Conservation (phyloP, 352 stramenopile genomes). For the Saprolegnia diclina region DNA sequence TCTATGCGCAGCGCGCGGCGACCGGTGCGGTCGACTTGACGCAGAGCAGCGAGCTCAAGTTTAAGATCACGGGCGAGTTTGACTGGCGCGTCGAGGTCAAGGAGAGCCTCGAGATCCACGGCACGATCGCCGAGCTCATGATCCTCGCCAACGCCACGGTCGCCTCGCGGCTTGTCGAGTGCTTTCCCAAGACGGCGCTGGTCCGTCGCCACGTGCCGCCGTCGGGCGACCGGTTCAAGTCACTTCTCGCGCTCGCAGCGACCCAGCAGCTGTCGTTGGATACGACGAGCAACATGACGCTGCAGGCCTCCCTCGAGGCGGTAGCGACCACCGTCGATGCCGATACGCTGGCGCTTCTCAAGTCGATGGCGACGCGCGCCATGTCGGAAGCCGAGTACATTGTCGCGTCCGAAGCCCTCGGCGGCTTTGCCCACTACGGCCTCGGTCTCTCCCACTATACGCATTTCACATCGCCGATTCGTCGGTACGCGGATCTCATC, state of each 20-base stretch:
- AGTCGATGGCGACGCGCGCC: conserved; percentile 89
- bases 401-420: conserved; percentile 57
- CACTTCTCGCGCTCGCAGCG: conserved; percentile 67
- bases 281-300: conserved; percentile 70
- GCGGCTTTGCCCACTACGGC: conserved; percentile 77
- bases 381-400: conserved; percentile 95
- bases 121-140: conserved; percentile 91
- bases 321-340: conserved; percentile 57
- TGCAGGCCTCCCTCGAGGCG: conserved; percentile 64
- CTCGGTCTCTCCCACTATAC: conserved; percentile 87
- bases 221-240: conserved; percentile 62
- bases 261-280: conserved; percentile 68
- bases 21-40: conserved; percentile 74
- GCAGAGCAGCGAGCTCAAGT: conserved; percentile 77
- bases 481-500: conserved; percentile 86
- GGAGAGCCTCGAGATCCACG: conserved; percentile 89
- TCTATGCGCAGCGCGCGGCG: conserved; percentile 51
- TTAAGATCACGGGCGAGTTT: conserved; percentile 63
- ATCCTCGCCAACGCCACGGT: conserved; percentile 90
- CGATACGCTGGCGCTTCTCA: conserved; percentile 85
- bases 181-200: conserved; percentile 79
- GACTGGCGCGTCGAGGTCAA: conserved; percentile 86
- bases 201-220: conserved; percentile 81
- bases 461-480: conserved; percentile 90
- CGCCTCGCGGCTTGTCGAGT: conserved; percentile 69